Base-by-base conservation (phyloP, 164 flowering plant species). In the Cinnamomum chago region DNA sequence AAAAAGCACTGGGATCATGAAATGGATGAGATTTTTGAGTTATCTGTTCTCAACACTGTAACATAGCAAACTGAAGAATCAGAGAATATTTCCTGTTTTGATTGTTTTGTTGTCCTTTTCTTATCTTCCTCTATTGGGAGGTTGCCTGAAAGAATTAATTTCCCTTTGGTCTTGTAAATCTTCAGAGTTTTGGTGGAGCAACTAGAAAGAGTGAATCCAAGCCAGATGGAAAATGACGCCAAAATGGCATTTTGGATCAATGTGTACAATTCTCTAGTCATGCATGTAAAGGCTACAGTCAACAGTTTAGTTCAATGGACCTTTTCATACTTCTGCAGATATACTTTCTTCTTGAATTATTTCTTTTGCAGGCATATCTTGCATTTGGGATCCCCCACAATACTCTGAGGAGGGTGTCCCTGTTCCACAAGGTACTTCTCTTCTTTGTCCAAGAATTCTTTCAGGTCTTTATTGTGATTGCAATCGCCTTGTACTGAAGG, bases 191-290 rank as follows among this genome's bases (percentile, higher is more conserved):
- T 92, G 30, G 95, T 94, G 51, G 93, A 94, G 77, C 94, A 92
- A 74, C 82, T 94, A 75, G 94, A 92, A 78, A 90, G 77, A 75
- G 95, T 92, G 79, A 82, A 86, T 28, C 75, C 85, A 67, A 73
- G 72, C 62, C 90, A 88, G 82, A 87, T 94, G 95, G 93, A 81
- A 50, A 78, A 68, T 52, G 79, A 85, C 80, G 89, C 90, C n/a
- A 90, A 88, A 76, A 79, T 78, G 71, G 97, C 98, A 79, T 94
- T 94, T 79, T 94, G 98, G 98, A 87, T 94, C 83, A 94, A 94
- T 58, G 86, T 90, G 75, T 89, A 92, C 81, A 92, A 93, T 82
- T 83, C 98, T 78, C 90, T 92, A 22, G 76, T 93, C 67, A 93
- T 93, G 98, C 98, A 93, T 87, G 98, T 93, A 89, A 88, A 66